Evolutionary conservation across 768 basidiomycete species (phyloP).

Genomic region (Thelephora ganbajun): DNA sequence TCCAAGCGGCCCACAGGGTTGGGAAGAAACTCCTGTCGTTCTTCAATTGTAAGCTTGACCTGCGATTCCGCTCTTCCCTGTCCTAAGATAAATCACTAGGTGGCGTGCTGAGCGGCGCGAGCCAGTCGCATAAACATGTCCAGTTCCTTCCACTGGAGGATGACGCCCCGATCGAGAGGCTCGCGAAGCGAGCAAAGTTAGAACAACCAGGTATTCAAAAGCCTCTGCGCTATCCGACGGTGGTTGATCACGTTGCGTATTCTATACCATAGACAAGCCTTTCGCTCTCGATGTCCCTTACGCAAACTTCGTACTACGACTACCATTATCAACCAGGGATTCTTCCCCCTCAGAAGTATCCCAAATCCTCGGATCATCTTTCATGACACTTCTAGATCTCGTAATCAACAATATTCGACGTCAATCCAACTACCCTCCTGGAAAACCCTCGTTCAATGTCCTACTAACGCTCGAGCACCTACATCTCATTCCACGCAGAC

Average conservation of each 20-base stretch:
- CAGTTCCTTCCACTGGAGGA: conserved; percentile 62
- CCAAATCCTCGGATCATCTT: conserved; percentile 38
- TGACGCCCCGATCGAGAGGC: conserved; percentile 65
- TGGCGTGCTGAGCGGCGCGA: conserved; percentile 70
- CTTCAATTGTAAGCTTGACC: conserved; percentile 62
- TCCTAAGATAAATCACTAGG: conserved; percentile 25
- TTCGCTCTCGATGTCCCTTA: conserved; percentile 67
- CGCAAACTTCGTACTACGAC: conserved; percentile 65
- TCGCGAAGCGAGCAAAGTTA: conserved; percentile 43
- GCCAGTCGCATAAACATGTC: conserved; percentile 85
- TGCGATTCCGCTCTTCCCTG: background rate
- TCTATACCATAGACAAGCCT: conserved; percentile 41
- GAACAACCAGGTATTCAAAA: conserved; percentile 37
- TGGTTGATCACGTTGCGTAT: background rate
- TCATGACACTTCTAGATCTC: conserved; percentile 65
- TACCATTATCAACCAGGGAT: conserved; percentile 29
- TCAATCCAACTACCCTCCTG: conserved; percentile 43
- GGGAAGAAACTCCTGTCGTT: conserved; percentile 63
- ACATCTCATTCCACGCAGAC: conserved; percentile 68
- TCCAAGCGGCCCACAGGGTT: conserved; percentile 50
- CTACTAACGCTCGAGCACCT: conserved; percentile 74
- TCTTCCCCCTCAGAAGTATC: conserved; percentile 29
- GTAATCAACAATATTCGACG: conserved; percentile 60
- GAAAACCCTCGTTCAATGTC: conserved; percentile 71
- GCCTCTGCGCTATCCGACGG: background rate